phyloP scores from a whole-genome alignment of 352 stramenopile genomes.

The Globisporangium barbulae region DNA sequence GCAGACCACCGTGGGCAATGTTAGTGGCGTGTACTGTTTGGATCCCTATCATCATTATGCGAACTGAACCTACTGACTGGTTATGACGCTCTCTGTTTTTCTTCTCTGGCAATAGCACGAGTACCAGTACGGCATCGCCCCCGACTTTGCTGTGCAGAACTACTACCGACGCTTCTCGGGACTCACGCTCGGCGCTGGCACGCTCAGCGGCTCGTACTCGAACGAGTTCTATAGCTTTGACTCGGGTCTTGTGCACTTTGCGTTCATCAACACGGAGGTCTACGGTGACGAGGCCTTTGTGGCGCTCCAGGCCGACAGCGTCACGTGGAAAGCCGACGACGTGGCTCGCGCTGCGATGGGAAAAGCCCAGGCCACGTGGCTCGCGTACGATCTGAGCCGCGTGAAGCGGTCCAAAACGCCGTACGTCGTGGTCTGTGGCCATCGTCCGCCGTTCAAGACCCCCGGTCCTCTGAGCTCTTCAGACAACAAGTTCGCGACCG shows the following conservation, averaged over 20 bases:
- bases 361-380: slow-evolving; percentile 45
- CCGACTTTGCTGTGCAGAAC: slow-evolving; percentile 62
- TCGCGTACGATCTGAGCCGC: slow-evolving; percentile 68
- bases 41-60: not conserved
- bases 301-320: slow-evolving; percentile 36
- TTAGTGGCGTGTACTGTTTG: slow-evolving; percentile 19
- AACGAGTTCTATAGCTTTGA: slow-evolving; percentile 80
- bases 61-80: not conserved
- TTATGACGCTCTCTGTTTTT: not conserved
- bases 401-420: slow-evolving; percentile 56
- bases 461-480: slow-evolving; percentile 31
- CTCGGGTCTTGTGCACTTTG: slow-evolving; percentile 65
- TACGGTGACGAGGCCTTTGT: slow-evolving; percentile 68
- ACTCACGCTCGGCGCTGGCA: slow-evolving; percentile 44
- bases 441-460: slow-evolving; percentile 72
- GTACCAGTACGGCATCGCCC: slow-evolving; percentile 53
- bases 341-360: slow-evolving; percentile 26
- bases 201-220: slow-evolving; percentile 52
- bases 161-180: slow-evolving; percentile 67
- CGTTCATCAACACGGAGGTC: slow-evolving; percentile 76
- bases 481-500: slow-evolving; percentile 54
- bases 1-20: slow-evolving; percentile 74
- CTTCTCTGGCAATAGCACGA: slow-evolving; percentile 44
- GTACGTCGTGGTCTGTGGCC: slow-evolving; percentile 70
- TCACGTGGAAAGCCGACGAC: slow-evolving; percentile 51